Evolutionary conservation across 768 basidiomycete species (phyloP).

Genomic region (Tulasnella sp.): DNA sequence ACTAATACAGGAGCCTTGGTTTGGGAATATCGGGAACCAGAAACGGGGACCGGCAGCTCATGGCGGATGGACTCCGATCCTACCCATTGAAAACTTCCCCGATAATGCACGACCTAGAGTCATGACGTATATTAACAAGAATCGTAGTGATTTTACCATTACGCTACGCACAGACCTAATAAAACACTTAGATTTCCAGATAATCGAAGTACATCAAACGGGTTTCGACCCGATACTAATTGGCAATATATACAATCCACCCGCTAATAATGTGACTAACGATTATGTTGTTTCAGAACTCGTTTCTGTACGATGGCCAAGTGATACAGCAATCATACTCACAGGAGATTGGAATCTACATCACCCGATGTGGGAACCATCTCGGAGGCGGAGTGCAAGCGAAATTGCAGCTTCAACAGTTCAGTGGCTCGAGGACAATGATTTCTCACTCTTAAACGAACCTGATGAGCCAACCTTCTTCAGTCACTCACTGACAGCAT

Average conservation of each 20-base stretch:
- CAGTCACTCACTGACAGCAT: neutral
- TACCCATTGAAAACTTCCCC: neutral
- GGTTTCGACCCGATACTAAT: neutral
- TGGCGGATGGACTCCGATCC: neutral
- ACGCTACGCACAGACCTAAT: constrained; percentile 7
- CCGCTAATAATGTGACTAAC: neutral
- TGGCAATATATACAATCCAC: neutral
- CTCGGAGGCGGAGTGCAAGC: neutral
- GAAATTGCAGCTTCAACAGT: neutral
- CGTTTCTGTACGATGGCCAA: neutral
- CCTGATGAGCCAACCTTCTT: neutral
- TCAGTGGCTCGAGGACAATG: neutral
- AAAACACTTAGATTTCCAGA: neutral
- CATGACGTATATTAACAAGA: constrained; percentile 3
- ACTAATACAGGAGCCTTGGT: constrained; percentile 7
- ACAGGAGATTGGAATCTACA: constrained; percentile 13
- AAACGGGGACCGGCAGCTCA: neutral
- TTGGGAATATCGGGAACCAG: neutral
- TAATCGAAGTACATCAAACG: neutral
- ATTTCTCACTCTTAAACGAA: constrained; percentile 4
- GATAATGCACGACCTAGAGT: constrained; percentile 6
- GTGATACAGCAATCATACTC: neutral
- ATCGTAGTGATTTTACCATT: neutral
- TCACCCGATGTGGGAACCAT: neutral
- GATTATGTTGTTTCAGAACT: neutral